Percentiles rank a stretch among this genome's conserved stretches.
Evolutionary conservation across 805 yeast genomes (phyloP).

Genomic region (Hanseniaspora lindneri): DNA sequence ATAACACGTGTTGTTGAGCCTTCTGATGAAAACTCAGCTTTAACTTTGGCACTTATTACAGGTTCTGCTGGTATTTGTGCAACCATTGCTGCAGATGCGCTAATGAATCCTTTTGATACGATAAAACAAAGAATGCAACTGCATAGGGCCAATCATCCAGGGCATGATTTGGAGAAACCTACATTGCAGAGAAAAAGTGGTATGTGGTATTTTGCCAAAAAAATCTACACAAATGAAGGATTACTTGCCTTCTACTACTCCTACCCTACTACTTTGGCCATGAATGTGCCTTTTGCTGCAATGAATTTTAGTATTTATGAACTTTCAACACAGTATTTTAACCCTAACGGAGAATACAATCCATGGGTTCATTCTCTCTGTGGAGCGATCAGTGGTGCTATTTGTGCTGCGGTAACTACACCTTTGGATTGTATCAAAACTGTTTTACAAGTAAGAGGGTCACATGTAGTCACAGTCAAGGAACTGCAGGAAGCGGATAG

Average conservation of each 20-base stretch:
- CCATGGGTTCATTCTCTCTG: conserved; percentile 85
- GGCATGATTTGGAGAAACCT: conserved; percentile 18
- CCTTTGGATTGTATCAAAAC: conserved; percentile 93
- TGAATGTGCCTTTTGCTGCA: conserved; percentile 92
- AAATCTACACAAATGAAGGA: conserved; percentile 53
- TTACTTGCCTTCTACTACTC: conserved; percentile 76
- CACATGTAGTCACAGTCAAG: conserved; percentile 32
- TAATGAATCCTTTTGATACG: conserved; percentile 96
- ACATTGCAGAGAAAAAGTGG: conserved; percentile 15
- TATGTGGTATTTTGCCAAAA: conserved; percentile 25
- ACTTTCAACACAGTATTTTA: conserved; percentile 60
- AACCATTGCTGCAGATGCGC: conserved; percentile 83
- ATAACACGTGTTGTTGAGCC: no score
- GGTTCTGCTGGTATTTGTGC: conserved; percentile 85
- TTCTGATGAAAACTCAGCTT: conserved; percentile 25
- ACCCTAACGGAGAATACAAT: conserved; percentile 68
- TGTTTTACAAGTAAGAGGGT: conserved; percentile 69
- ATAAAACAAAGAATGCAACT: conserved; percentile 90
- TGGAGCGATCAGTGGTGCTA: conserved; percentile 90
- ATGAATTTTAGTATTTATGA: conserved; percentile 89
- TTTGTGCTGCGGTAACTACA: conserved; percentile 88
- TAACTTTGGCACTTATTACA: conserved; percentile 67
- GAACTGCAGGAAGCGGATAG: conserved; percentile 45
- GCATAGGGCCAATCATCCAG: conserved; percentile 21
- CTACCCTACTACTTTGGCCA: conserved; percentile 83